Evolutionary conservation across 2,329 filamentous ascomycete genomes (phyloP), one percentile per base, ranked within the genome.

Genomic region (Tolypocladium endophyticum): DNA sequence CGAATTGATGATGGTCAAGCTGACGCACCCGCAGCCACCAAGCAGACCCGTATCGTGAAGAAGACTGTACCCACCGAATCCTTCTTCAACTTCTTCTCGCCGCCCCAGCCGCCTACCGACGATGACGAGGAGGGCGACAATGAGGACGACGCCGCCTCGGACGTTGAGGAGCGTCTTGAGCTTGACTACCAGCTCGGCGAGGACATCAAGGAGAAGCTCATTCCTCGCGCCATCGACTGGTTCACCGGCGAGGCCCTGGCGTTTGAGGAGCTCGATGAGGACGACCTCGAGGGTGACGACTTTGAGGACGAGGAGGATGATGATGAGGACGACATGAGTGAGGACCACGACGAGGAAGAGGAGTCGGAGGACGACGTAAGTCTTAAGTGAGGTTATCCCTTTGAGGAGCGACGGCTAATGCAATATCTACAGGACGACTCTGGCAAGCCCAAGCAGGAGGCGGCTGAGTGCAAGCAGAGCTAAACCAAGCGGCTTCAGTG

Each of bases 181-280:
- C 87, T 99, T 58, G 94, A 99, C 78, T 99, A 97, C 77, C 93
- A 97, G 79, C 87, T 99, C 53, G 94, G 94, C 66, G 94, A 99
- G 81, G 94, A 99, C 73, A 97, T 99, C 79, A 99, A 99, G 81
- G 94, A 99, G 84, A 99, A 99, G 81, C 84, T 99, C 65, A 99
- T 99, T 68, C 94, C 94, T 65, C 92, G 93, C 67, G 94, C 95
- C 60, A 94, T 99, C 69, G 94, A 99, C 78, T 99, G 94, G 94
- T 99, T 99, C 76, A 99, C 94, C 58, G 94, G 94, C 61, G 94
- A 99, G 79, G 94, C 94, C 67, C 87, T 99, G 64, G 92, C 94
- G 68, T 99, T 91, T 69, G 94, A 99, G 81, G 93, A 97, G 74
- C 77, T 96, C 62, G 89, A 93, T 45, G 85, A 84, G 18, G 61